Conservation (phyloP, 352 stramenopile species). For the Pythium pyrilobum region DNA sequence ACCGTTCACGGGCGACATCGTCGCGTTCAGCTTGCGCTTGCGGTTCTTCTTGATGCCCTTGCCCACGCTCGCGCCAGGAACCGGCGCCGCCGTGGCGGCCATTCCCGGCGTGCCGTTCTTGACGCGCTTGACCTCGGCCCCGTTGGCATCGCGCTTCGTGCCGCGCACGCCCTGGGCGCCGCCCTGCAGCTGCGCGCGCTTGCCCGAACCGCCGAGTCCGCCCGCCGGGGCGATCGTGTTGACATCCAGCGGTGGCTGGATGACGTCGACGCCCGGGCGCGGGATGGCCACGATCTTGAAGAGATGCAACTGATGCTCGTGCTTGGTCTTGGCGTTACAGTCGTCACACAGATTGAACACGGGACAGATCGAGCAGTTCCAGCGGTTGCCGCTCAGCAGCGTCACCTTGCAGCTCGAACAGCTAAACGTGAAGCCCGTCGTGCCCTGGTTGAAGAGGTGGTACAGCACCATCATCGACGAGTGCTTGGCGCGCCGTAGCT, state of each 20-base stretch:
- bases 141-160: conserved; percentile 26
- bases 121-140: conserved; percentile 20
- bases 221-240: conserved; percentile 16
- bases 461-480: conserved; percentile 89
- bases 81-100: conserved; percentile 12
- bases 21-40: conserved; percentile 68
- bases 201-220: conserved; percentile 13
- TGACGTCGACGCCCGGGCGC: conserved; percentile 43
- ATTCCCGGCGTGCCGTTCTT: conserved; percentile 10
- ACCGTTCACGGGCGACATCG: conserved; percentile 24
- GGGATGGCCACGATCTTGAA: conserved; percentile 91
- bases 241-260: conserved; percentile 20
- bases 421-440: conserved; percentile 96
- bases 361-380: conserved; percentile 94
- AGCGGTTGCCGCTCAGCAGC: conserved; percentile 93
- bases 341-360: conserved; percentile 95
- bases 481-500: conserved; percentile 84
- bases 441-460: conserved; percentile 85
- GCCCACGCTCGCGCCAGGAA: conserved; percentile 5
- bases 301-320: conserved; percentile 89
- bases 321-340: conserved; percentile 91
- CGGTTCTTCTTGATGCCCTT: conserved; percentile 26
- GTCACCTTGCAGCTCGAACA: conserved; percentile 94
- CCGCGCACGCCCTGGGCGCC: conserved; percentile 11
- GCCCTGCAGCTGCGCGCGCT: conserved; percentile 25